phyloP scores from a whole-genome alignment of 2,329 filamentous ascomycete genomes.

The Claviceps cyperi region DNA sequence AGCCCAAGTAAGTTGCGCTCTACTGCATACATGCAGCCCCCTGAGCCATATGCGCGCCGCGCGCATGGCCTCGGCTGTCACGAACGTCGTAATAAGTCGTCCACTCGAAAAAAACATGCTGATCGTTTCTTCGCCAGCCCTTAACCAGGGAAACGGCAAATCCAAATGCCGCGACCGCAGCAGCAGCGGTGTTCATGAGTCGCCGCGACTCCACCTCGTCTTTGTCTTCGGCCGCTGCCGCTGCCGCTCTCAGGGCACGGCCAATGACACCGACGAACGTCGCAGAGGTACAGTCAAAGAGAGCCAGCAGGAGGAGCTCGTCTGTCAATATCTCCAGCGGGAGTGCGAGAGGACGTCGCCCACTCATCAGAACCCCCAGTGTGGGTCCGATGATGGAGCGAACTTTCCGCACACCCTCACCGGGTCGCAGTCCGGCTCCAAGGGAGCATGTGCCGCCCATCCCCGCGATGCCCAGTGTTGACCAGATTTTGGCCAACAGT shows the following conservation, averaged over 20 bases:
- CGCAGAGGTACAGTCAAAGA: conserved; percentile 74
- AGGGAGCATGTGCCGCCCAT: conserved; percentile 50
- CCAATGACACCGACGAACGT: conserved; percentile 68
- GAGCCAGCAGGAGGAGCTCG: conserved; percentile 56
- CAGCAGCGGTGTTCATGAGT: conserved; percentile 60
- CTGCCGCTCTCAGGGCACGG: conserved; percentile 66
- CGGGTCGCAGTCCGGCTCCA: conserved; percentile 26
- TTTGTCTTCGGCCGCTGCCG: conserved; percentile 74
- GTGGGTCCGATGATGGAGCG: conserved; percentile 75
- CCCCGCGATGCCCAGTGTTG: conserved; percentile 50
- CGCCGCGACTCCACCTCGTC: conserved; percentile 49
- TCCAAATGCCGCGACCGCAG: conserved; percentile 64
- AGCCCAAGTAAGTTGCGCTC: conserved; percentile 28
- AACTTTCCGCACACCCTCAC: conserved; percentile 71
- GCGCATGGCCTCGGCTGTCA: neutral
- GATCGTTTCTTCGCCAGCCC: conserved; percentile 29
- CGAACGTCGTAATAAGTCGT: neutral
- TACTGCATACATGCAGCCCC: neutral
- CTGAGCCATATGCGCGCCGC: neutral
- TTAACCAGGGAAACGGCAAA: conserved; percentile 49
- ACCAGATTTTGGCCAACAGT: conserved; percentile 13
- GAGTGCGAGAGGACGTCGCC: conserved; percentile 22
- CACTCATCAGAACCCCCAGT: conserved; percentile 52
- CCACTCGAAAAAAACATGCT: neutral
- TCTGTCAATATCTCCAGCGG: conserved; percentile 56